A percentile compares a stretch with the other conserved stretches of the same genome.
phyloP scores from a whole-genome alignment of 2,329 filamentous ascomycete species.

The Trichoderma semiorbis region DNA sequence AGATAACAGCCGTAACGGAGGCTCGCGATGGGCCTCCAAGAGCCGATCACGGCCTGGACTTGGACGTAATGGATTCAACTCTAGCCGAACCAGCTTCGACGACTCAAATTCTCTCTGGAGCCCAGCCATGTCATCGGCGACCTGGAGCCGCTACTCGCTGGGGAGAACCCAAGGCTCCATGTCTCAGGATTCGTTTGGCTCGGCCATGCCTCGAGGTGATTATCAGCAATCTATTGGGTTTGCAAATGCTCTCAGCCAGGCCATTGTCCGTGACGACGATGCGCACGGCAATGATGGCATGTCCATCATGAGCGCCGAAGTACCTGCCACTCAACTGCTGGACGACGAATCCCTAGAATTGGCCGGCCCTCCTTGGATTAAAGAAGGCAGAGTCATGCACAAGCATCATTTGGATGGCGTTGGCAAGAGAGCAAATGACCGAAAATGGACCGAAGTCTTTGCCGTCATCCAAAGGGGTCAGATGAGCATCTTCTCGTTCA shows the following conservation, averaged over 20 bases:
- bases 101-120: slow-evolving; percentile 90
- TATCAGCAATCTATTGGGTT: slow-evolving; percentile 98
- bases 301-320: slow-evolving; percentile 58
- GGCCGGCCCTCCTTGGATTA: slow-evolving; percentile 93
- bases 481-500: slow-evolving; percentile 92
- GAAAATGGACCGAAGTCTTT: slow-evolving; percentile 93
- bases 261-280: slow-evolving; percentile 87
- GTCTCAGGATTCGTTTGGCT: slow-evolving; percentile 87
- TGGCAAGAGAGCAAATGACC: slow-evolving; percentile 88
- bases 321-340: slow-evolving; percentile 59
- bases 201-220: slow-evolving; percentile 69
- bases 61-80: slow-evolving; percentile 76
- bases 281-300: slow-evolving; percentile 49
- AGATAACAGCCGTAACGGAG: slow-evolving; percentile 51
- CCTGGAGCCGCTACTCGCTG: slow-evolving; percentile 91
- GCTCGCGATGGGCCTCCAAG: slow-evolving; percentile 78
- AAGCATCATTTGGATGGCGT: slow-evolving; percentile 91
- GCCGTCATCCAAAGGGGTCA: slow-evolving; percentile 94
- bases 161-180: slow-evolving; percentile 88
- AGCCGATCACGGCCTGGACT: slow-evolving; percentile 75
- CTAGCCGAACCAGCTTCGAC: slow-evolving; percentile 90
- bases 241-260: slow-evolving; percentile 91
- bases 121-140: slow-evolving; percentile 78
- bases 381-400: slow-evolving; percentile 92
- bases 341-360: slow-evolving; percentile 93